A percentile compares a stretch with the other conserved stretches of the same genome.
phyloP scores from a whole-genome alignment of 83 land plant species.

The Picea engelmannii region DNA sequence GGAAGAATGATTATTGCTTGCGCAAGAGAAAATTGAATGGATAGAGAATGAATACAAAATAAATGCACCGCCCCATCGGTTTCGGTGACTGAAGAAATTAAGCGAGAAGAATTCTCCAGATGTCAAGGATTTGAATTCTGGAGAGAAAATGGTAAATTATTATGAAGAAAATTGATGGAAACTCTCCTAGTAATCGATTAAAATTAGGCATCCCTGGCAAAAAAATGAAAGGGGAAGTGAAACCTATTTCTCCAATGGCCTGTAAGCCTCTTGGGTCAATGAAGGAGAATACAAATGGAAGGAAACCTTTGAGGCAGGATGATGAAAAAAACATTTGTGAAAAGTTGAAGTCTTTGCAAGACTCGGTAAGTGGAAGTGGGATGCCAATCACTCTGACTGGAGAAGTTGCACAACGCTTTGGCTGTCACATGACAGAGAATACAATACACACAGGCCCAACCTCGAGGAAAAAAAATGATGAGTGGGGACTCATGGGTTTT shows the following conservation, averaged over 20 bases:
- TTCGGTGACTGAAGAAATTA: conserved; percentile 31
- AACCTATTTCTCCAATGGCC: conserved; percentile 13
- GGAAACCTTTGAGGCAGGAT: neutral
- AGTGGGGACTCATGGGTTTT: too few relatives aligned
- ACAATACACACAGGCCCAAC: too few relatives aligned
- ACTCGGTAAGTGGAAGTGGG: neutral
- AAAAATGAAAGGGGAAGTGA: conserved; percentile 3
- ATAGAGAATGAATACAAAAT: conserved; percentile 22
- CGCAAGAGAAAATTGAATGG: conserved; percentile 78
- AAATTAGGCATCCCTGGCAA: conserved; percentile 18
- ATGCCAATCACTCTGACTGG: conserved; percentile 24
- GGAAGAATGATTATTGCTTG: conserved; percentile 61
- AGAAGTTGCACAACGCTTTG: conserved; percentile 80
- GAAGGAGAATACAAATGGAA: conserved; percentile 1
- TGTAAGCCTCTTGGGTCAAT: conserved; percentile 15
- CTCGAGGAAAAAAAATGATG: too few relatives aligned
- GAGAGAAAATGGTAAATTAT: neutral
- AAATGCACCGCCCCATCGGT: conserved; percentile 12
- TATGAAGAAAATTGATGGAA: too few relatives aligned
- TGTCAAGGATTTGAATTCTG: neutral
- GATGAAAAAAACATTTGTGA: neutral
- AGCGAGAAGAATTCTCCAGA: conserved; percentile 2
- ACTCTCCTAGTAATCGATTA: conserved; percentile 1
- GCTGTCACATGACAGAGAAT: conserved; percentile 69
- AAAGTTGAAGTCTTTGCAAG: neutral